These are phyloP conservation scores for Neonectria hederae DNA, from an alignment of 2,329 filamentous ascomycete genomes.

Conservation along the genomic window DNA sequence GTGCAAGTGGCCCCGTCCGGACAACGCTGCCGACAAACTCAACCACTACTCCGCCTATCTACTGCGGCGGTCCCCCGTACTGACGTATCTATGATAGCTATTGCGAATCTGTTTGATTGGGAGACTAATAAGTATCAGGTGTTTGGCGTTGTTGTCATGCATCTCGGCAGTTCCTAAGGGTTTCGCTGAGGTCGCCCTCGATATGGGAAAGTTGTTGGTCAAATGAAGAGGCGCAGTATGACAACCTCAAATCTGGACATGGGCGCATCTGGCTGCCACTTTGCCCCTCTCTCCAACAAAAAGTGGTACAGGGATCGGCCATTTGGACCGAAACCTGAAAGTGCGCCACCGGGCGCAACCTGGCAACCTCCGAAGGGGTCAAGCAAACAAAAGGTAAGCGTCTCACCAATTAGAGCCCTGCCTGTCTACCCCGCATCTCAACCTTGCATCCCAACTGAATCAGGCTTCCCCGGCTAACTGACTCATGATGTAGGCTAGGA, in stretches of 20 bases:
- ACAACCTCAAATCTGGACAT: no score
- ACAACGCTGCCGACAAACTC: neutral
- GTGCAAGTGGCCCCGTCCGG: neutral
- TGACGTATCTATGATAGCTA: neutral
- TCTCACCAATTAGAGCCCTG: neutral
- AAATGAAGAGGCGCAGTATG: neutral
- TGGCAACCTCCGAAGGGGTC: neutral
- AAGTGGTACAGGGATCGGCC: no score
- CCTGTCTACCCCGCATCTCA: slow-evolving; percentile 6
- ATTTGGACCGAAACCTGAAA: neutral
- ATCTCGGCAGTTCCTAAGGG: neutral
- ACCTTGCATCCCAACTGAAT: slow-evolving; percentile 12
- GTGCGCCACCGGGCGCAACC: neutral
- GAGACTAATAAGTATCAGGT: neutral
- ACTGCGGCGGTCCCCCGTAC: neutral
- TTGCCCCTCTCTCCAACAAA: no score
- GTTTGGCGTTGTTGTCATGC: neutral
- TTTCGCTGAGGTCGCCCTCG: neutral
- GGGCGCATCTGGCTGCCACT: neutral
- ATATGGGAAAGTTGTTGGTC: neutral
- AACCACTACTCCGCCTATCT: neutral
- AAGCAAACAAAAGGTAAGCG: neutral
- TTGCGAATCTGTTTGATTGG: neutral
- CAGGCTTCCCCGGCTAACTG: slow-evolving; percentile 12
- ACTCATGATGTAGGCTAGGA: slow-evolving; percentile 19